Evolutionary conservation across 306 rosid genomes (phyloP).

Genomic region (Lathyrus aphaca): DNA sequence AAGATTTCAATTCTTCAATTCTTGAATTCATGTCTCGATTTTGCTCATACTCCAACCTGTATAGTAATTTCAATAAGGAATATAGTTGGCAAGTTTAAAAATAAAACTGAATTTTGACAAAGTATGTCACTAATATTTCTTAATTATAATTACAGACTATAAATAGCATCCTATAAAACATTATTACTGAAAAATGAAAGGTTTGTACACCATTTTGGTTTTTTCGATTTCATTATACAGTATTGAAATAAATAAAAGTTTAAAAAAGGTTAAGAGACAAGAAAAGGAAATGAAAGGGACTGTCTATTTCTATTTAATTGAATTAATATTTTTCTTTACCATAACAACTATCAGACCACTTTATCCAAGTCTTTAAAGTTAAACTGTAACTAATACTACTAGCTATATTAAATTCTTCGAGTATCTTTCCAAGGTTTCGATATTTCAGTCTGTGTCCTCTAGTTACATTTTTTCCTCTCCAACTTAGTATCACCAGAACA

Average conservation of each 20-base stretch:
- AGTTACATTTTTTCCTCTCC: background rate
- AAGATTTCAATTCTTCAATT: conserved; percentile 72
- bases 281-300: background rate
- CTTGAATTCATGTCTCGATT: conserved; percentile 82
- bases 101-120: background rate
- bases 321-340: background rate
- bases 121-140: background rate
- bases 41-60: conserved; percentile 95
- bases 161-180: background rate
- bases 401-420: background rate
- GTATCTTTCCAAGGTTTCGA: too few species aligned
- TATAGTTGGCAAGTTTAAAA: background rate
- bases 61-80: conserved; percentile 35
- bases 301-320: background rate
- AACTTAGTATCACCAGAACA: background rate
- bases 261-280: background rate
- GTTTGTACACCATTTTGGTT: background rate
- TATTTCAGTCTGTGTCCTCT: too few species aligned
- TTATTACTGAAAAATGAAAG: background rate
- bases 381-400: background rate
- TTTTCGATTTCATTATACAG: background rate
- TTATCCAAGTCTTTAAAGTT: background rate
- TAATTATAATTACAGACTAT: background rate
- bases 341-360: background rate
- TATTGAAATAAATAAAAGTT: background rate